Percentiles rank a stretch among this genome's conserved stretches.
These are phyloP conservation scores for Lactarius quietus DNA, from an alignment of 768 basidiomycete species.

Conservation along the genomic window DNA sequence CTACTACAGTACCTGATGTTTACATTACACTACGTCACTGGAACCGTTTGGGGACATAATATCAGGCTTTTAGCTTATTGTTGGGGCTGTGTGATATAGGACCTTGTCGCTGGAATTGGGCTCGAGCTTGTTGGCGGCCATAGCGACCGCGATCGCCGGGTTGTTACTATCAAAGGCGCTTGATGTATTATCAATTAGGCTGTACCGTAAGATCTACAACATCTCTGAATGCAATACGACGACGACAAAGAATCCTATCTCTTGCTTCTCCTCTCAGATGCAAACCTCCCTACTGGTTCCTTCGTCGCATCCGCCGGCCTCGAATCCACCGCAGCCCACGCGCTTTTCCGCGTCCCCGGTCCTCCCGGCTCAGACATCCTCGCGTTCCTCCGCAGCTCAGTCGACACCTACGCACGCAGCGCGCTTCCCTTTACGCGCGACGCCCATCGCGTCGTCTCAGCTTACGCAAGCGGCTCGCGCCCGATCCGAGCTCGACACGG, in stretches of 20 bases:
- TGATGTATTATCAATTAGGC: too few species aligned
- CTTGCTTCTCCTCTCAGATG: constrained; percentile 78
- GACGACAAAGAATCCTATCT: constrained; percentile 59
- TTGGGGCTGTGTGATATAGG: too few species aligned
- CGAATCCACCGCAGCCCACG: constrained; percentile 87
- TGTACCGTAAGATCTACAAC: neutral
- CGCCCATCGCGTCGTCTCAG: constrained; percentile 47
- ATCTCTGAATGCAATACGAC: constrained; percentile 30
- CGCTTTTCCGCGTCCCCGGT: constrained; percentile 46
- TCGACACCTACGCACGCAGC: constrained; percentile 72
- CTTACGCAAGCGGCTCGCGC: constrained; percentile 13
- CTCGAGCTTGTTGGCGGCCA: too few species aligned
- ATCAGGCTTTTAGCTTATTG: too few species aligned
- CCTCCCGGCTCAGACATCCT: constrained; percentile 38
- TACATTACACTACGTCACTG: neutral
- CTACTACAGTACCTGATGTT: too few species aligned
- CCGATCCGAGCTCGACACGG: constrained; percentile 15
- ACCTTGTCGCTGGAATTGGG: too few species aligned
- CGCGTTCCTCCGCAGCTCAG: constrained; percentile 65
- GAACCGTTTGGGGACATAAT: neutral
- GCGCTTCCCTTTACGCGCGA: constrained; percentile 79
- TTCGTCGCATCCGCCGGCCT: constrained; percentile 94
- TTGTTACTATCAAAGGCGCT: too few species aligned
- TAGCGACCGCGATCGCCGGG: too few species aligned
- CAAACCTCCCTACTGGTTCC: constrained; percentile 94